phyloP scores from a whole-genome alignment of 768 basidiomycete species.

The Sporobolomyces phaffii region DNA sequence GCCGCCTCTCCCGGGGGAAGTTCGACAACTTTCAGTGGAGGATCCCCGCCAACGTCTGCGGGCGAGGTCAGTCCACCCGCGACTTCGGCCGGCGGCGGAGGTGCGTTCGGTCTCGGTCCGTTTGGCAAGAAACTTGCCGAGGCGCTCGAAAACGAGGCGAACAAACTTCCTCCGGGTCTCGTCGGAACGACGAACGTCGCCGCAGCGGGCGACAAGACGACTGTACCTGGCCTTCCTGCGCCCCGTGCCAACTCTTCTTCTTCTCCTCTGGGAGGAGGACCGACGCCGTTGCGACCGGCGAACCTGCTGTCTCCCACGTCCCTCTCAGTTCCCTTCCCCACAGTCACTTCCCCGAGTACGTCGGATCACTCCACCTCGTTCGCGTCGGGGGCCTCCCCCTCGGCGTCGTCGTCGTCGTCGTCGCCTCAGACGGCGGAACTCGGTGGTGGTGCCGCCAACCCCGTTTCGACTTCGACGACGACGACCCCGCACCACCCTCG shows the following conservation, averaged over 20 bases:
- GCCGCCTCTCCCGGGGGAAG: slow-evolving; percentile 11
- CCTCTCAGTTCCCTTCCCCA: slow-evolving; percentile 10
- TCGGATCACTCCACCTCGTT: neutral
- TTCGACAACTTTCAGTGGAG: slow-evolving; percentile 19
- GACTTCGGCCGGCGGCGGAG: neutral
- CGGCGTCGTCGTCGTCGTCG: neutral
- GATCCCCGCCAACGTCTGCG: slow-evolving; percentile 8
- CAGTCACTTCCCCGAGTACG: neutral
- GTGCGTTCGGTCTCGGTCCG: slow-evolving; percentile 1
- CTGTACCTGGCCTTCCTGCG: neutral
- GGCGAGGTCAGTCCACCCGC: neutral
- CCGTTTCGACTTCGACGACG: neutral
- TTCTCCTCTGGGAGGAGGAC: neutral
- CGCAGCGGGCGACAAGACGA: neutral
- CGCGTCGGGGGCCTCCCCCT: neutral
- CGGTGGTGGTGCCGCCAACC: no score
- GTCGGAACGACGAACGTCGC: neutral
- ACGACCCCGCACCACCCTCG: slow-evolving; percentile 24
- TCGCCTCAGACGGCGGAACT: neutral
- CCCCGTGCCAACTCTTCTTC: neutral
- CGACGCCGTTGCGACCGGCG: slow-evolving; percentile 10
- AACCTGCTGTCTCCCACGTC: neutral
- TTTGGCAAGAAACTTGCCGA: slow-evolving; percentile 26
- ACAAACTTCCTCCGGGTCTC: slow-evolving; percentile 15
- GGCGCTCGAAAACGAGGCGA: slow-evolving; percentile 32